Evolutionary conservation across 306 rosid genomes (phyloP), one percentile per base, ranked within the genome.

Genomic region (Alnus glutinosa): DNA sequence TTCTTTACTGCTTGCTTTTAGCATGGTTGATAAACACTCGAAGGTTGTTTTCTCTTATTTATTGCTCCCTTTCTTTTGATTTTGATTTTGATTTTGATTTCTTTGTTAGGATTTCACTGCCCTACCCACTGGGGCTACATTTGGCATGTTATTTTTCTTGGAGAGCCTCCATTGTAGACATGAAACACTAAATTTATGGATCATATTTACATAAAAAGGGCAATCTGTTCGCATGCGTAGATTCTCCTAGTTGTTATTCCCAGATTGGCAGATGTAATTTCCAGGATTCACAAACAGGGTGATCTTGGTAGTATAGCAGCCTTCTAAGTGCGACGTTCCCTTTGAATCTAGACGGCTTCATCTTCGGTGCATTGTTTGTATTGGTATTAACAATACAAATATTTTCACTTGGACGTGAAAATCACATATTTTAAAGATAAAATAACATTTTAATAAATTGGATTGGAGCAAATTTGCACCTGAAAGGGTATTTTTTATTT

Each of bases 1-100:
- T 55, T 75, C n/a, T 63, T 49, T 70, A 36, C 34, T 81, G 37
- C 77, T 58, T 84, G 52, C 75, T 68, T n/a, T 73, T 76, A 78
- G 82, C 68, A 62, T 59, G 32, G 39, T 63, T 32, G 75, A 59
- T 23, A 57, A 51, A 23, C 28, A 23, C 28, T 23, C 28, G 28
- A 0, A 23, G 28, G 28, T 23, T 23, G 28, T 23, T 23, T 23
- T 23, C 28, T 23, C 28, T 23, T 23, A 23, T 23, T 23, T 23
- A 23, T 23, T 23, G 34, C 8, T 54, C 49, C 3, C 64, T 13
- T 4, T 8, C 19, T 23, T 23, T 23, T 23, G 28, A 23, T 73
- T 32, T 44, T 8, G 51, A 16, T 32, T 13, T 73, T 36, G 15
- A 28, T 16, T 32, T 52, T 55, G 36, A 9, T 1, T 77, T 73